Conservation (phyloP, 2,329 filamentous ascomycete species). For the Scopulariopsis brevicaulis region DNA sequence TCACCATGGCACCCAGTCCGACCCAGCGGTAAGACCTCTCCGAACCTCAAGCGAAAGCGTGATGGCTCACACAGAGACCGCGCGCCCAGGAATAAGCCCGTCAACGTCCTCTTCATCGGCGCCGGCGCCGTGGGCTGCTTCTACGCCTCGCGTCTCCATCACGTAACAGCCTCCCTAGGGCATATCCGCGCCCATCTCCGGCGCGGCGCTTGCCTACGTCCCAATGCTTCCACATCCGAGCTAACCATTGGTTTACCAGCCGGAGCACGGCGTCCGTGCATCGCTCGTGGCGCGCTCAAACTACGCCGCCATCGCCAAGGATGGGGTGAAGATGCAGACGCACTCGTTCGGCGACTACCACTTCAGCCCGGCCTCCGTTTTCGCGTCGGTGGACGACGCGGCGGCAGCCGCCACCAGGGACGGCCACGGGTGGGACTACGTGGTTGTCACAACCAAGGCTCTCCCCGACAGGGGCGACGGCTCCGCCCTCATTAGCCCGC, state of each 20-base stretch:
- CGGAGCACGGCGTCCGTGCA: conserved; percentile 39
- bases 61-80: not conserved
- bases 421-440: conserved; percentile 36
- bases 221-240: not conserved
- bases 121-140: conserved; percentile 64
- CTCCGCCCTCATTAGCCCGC: conserved; percentile 46
- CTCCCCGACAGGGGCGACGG: conserved; percentile 54
- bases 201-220: not conserved
- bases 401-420: conserved; percentile 14
- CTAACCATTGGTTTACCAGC: conserved; percentile 19
- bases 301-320: conserved; percentile 48
- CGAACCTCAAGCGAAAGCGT: not conserved
- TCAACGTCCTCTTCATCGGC: conserved; percentile 55
- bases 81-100: conserved; percentile 19
- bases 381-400: conserved; percentile 48
- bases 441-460: conserved; percentile 61
- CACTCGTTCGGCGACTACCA: conserved; percentile 56
- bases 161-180: conserved; percentile 23
- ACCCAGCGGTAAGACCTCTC: not conserved
- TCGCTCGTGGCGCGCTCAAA: conserved; percentile 67
- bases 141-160: conserved; percentile 57
- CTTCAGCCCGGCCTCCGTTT: conserved; percentile 52
- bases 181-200: not conserved
- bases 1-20: not conserved
- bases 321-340: conserved; percentile 54